These are phyloP conservation scores for Penicillium carneum DNA, from an alignment of 2,329 filamentous ascomycete species.

Conservation along the genomic window DNA sequence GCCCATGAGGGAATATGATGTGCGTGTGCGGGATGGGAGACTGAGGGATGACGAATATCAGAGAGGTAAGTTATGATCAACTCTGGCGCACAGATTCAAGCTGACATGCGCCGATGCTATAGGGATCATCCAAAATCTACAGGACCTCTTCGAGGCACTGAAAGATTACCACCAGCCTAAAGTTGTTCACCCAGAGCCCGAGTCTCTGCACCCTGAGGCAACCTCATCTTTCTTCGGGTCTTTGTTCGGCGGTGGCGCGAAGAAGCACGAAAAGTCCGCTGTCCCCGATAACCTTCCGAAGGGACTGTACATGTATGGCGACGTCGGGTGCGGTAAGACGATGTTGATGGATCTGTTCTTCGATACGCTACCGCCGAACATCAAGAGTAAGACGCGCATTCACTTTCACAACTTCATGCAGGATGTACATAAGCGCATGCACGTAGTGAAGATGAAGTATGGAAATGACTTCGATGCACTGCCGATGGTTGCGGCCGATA, in stretches of 20 bases:
- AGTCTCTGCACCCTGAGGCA: constrained; percentile 66
- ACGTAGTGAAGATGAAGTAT: constrained; percentile 86
- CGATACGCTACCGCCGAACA: constrained; percentile 82
- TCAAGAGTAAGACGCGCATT: constrained; percentile 85
- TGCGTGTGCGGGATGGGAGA: constrained; percentile 74
- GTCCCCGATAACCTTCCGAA: constrained; percentile 80
- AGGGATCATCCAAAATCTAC: constrained; percentile 88
- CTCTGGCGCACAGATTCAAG: background rate
- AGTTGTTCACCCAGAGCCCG: constrained; percentile 78
- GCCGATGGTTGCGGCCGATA: constrained; percentile 91
- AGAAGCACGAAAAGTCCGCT: constrained; percentile 42
- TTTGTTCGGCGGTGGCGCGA: constrained; percentile 47
- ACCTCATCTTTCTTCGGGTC: constrained; percentile 61
- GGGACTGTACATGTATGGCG: constrained; percentile 92
- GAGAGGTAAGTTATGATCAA: constrained; percentile 65
- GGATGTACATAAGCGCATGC: constrained; percentile 88
- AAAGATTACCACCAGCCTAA: constrained; percentile 73
- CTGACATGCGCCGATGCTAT: background rate
- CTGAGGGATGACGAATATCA: constrained; percentile 91
- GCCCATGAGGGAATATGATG: constrained; percentile 87
- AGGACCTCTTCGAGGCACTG: constrained; percentile 86
- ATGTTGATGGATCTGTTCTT: constrained; percentile 99
- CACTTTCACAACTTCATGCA: constrained; percentile 99
- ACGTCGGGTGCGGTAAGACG: constrained; percentile 96
- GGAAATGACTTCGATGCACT: constrained; percentile 89